Percentiles rank a stretch among this genome's conserved stretches.
phyloP scores from a whole-genome alignment of 352 stramenopile species.

The Blastocystis sp. region DNA sequence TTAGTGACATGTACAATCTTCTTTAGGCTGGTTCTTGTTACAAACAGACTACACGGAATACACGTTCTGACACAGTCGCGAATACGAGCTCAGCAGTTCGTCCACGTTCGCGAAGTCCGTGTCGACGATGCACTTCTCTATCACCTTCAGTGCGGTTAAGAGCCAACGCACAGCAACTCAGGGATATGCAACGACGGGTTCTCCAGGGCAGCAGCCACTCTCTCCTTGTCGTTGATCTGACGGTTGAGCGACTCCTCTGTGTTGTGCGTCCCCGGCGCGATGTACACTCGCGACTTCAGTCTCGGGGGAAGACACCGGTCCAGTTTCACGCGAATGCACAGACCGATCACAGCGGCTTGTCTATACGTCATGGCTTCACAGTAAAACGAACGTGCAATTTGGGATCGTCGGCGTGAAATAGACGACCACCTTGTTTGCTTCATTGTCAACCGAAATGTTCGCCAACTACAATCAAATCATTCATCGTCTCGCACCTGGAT shows the following conservation, averaged over 20 bases:
- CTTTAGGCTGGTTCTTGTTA: neutral
- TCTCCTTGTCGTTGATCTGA: constrained; percentile 92
- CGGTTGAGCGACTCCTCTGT: constrained; percentile 89
- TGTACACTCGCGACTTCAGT: constrained; percentile 89
- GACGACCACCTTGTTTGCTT: constrained; percentile 82
- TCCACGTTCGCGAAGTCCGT: constrained; percentile 79
- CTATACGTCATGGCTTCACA: constrained; percentile 77
- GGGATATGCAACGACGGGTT: constrained; percentile 79
- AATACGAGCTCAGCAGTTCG: constrained; percentile 10
- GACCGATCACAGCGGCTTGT: constrained; percentile 86
- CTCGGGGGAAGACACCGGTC: constrained; percentile 85
- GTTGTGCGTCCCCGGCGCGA: constrained; percentile 87
- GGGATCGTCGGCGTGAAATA: constrained; percentile 90
- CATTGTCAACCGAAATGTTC: constrained; percentile 86
- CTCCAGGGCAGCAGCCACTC: constrained; percentile 88
- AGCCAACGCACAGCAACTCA: neutral
- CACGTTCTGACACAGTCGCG: neutral
- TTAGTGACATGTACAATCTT: neutral
- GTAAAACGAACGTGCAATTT: constrained; percentile 82
- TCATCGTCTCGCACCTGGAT: constrained; percentile 78
- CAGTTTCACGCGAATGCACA: constrained; percentile 89
- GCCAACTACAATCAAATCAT: constrained; percentile 77
- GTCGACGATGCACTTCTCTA: constrained; percentile 91
- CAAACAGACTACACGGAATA: constrained; percentile 35
- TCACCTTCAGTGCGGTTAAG: constrained; percentile 85